These are phyloP conservation scores for Ceriops decandra DNA, from an alignment of 345 rosid species.

Conservation along the genomic window DNA sequence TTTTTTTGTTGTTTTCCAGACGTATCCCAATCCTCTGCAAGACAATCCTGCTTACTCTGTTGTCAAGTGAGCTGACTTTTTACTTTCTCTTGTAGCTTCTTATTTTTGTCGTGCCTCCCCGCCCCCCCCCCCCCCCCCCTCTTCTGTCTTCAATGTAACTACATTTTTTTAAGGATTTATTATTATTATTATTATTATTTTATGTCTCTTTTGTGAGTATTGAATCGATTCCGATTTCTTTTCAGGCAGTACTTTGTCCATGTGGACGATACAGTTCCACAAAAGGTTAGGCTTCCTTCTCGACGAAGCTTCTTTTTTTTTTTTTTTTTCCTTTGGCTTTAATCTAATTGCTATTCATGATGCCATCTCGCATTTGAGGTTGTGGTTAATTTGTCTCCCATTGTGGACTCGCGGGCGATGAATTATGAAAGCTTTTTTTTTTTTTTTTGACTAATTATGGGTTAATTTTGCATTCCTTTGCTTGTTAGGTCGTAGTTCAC, in stretches of 20 bases:
- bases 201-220: not conserved
- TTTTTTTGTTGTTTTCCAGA: conserved; percentile 23
- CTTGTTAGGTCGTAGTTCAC: conserved; percentile 60
- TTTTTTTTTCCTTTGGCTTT: not conserved
- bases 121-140: too few species aligned
- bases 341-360: too few species aligned
- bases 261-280: conserved; percentile 43
- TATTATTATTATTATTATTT: not conserved
- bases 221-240: not conserved
- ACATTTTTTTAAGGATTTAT: not conserved
- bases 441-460: too few species aligned
- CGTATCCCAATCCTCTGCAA: conserved; percentile 42
- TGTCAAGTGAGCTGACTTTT: conserved; percentile 37
- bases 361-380: too few species aligned
- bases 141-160: not conserved
- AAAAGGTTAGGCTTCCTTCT: conserved; percentile 29
- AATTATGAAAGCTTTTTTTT: not conserved
- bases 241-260: conserved; percentile 50
- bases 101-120: not conserved
- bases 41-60: conserved; percentile 46
- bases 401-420: not conserved
- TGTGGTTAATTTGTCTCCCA: too few species aligned
- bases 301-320: not conserved
- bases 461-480: not conserved
- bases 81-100: not conserved